These are phyloP conservation scores for Rhizopogon vesiculosus DNA, from an alignment of 768 basidiomycete species.

Conservation along the genomic window DNA sequence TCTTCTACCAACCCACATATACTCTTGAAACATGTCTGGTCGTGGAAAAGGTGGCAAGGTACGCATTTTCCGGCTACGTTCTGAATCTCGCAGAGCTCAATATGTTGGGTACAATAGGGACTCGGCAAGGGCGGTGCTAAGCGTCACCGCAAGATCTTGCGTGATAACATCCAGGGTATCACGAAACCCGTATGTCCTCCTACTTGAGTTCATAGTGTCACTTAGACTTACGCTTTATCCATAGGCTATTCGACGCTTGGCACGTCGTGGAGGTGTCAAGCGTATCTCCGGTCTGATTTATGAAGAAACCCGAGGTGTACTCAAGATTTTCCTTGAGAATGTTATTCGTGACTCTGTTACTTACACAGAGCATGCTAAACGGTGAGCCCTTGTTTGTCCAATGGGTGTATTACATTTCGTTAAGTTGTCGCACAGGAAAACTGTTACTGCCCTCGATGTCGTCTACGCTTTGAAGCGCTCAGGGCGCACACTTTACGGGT, in stretches of 20 bases:
- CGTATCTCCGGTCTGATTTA: conserved; percentile 85
- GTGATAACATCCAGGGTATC: conserved; percentile 64
- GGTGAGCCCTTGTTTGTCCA: conserved; percentile 20
- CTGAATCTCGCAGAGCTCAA: not conserved
- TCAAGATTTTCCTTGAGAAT: conserved; percentile 86
- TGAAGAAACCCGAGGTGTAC: conserved; percentile 85
- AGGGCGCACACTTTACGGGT: conserved; percentile 76
- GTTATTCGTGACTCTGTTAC: conserved; percentile 88
- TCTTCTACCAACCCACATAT: not conserved
- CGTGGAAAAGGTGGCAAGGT: conserved; percentile 83
- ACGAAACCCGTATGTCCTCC: conserved; percentile 12
- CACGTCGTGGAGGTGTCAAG: conserved; percentile 88
- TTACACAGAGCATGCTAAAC: conserved; percentile 90
- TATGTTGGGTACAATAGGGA: conserved; percentile 34
- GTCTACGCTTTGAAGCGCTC: conserved; percentile 73
- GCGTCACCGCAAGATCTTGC: conserved; percentile 81
- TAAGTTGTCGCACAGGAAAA: conserved; percentile 40
- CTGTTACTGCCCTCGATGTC: conserved; percentile 82
- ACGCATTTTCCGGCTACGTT: not conserved
- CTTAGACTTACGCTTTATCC: not conserved
- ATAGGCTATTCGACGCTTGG: conserved; percentile 64
- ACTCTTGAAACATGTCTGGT: conserved; percentile 59
- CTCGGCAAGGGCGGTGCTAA: conserved; percentile 84
- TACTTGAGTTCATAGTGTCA: no score
- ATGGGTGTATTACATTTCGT: not conserved